Evolutionary conservation across 2,329 filamentous ascomycete species (phyloP).

Genomic region (Pestalotiopsis sp.): DNA sequence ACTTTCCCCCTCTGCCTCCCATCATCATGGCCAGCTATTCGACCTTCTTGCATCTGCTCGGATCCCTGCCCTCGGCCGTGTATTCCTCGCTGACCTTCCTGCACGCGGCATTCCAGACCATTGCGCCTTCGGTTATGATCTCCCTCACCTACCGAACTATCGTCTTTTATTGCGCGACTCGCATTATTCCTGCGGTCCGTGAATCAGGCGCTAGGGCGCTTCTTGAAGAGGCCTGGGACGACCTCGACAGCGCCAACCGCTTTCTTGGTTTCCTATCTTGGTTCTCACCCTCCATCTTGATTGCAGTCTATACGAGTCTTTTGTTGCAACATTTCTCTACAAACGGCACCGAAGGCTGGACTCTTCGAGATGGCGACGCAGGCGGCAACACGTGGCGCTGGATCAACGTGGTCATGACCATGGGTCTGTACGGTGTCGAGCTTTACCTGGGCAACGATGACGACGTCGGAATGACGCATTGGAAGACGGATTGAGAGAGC

Average conservation of each 20-base stretch:
- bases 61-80: conserved; percentile 80
- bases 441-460: conserved; percentile 85
- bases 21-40: conserved; percentile 99
- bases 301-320: conserved; percentile 94
- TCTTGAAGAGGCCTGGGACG: conserved; percentile 85
- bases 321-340: conserved; percentile 94
- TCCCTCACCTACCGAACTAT: conserved; percentile 92
- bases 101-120: conserved; percentile 89
- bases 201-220: conserved; percentile 83
- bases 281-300: conserved; percentile 93
- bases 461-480: conserved; percentile 76
- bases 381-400: conserved; percentile 91
- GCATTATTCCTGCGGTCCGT: conserved; percentile 92
- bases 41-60: conserved; percentile 82
- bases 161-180: conserved; percentile 92
- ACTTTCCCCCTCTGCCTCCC: conserved; percentile 93
- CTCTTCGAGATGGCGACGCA: conserved; percentile 76
- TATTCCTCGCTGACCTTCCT: conserved; percentile 85
- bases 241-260: conserved; percentile 79
- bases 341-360: conserved; percentile 78
- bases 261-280: conserved; percentile 84
- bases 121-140: conserved; percentile 94
- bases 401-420: conserved; percentile 88
- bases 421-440: conserved; percentile 88
- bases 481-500: conserved; percentile 79